Base-by-base conservation (phyloP, 768 basidiomycete species). In the Tulasnella sp. region DNA sequence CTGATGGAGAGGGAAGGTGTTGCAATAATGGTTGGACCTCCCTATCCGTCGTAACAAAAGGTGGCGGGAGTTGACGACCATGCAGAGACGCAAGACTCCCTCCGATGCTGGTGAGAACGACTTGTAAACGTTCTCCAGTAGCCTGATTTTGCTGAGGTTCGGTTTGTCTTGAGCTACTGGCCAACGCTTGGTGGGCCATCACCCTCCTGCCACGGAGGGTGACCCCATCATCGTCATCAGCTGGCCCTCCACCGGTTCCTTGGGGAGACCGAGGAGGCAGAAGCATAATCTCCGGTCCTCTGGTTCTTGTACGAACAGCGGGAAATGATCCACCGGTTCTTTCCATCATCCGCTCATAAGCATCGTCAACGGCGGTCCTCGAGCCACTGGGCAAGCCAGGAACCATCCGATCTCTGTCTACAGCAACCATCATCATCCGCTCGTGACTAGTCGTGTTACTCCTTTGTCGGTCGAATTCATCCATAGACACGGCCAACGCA, bases 161-260 rank as follows among this genome's bases (percentile, higher is more conserved):
- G 22, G 19, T 49, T 49, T 49, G 49, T n/a, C 49, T 4, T 40
- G 25, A 42, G 37, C 25, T 22, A 29, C 38, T 39, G 38, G 38
- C 38, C 22, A 36, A 17, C 19, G 34, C 67, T n/a, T 71, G 22
- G 9, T 42, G 22, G 19, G 70, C 70, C 70, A 40, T 71, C 37
- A 71, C 70, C 38, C 70, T 71, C 42, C 9, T 22, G 38, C 70
- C 70, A 39, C 70, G 70, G n/a, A 42, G 42, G 38, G 70, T 71
- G 42, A 71, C 29, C 31, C 70, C 70, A 25, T 71, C 70, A 37
- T 71, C 70, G n/a, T 39, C 37, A 34, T 38, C 69, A 71, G 37
- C 22, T 40, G 70, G 49, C 49, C 49, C 49, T 49, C 49, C 49
- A n/a, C 49, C 49, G 49, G 49, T 22, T 49, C 22, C 49, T 49